Percentiles rank a stretch among this genome's conserved stretches.
Evolutionary conservation across 208 protist genomes (phyloP).

Genomic region (Trichomonas tenax): DNA sequence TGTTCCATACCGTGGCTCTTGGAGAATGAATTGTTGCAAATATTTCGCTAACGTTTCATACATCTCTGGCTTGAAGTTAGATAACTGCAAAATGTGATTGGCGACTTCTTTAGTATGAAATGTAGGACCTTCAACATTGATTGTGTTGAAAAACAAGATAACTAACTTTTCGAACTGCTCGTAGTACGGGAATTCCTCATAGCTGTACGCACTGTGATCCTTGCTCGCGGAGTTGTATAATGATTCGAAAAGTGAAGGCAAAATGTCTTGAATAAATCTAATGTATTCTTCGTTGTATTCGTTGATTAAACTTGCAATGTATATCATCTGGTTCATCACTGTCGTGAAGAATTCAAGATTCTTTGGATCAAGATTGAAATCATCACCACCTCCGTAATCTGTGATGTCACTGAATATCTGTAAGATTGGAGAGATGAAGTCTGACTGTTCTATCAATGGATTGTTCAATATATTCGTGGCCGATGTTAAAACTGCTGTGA

Average conservation of each 20-base stretch:
- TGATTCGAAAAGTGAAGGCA: neutral
- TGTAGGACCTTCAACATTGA: neutral
- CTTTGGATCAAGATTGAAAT: neutral
- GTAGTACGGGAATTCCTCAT: neutral
- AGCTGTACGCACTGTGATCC: neutral
- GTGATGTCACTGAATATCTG: neutral
- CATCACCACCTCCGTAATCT: neutral
- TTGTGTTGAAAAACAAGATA: neutral
- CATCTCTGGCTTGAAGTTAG: neutral
- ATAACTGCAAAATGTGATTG: neutral
- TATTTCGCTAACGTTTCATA: neutral
- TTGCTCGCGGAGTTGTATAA: neutral
- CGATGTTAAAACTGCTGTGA: neutral
- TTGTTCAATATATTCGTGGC: neutral
- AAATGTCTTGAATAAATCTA: neutral
- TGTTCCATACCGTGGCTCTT: neutral
- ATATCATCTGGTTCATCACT: neutral
- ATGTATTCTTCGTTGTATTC: neutral
- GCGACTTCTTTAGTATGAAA: neutral
- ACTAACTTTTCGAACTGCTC: neutral
- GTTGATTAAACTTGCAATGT: neutral
- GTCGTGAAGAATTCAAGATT: neutral
- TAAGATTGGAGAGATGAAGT: neutral
- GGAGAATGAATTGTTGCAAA: neutral
- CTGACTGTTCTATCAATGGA: neutral